phyloP scores from a whole-genome alignment of 257 asterid genomes.

The Thymus mandschuricus region DNA sequence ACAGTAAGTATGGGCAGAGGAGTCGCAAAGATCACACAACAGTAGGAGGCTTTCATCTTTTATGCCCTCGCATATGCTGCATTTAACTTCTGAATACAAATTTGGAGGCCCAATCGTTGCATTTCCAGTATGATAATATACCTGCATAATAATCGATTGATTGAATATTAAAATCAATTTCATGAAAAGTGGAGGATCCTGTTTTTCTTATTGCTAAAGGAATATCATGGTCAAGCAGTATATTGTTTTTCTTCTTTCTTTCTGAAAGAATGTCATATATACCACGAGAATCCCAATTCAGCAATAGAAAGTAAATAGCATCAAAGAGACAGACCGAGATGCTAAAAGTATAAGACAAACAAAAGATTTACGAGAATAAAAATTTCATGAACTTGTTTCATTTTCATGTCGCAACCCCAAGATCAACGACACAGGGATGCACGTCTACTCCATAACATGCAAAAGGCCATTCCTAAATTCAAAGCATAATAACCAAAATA shows the following conservation, averaged over 20 bases:
- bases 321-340: no score
- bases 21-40: constrained; percentile 78
- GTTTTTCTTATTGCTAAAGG: not conserved
- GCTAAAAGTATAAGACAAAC: no score
- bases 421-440: no score
- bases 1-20: constrained; percentile 70
- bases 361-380: no score
- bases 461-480: no score
- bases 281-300: no score
- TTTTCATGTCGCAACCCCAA: no score
- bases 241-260: not conserved
- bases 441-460: no score
- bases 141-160: constrained; percentile 43
- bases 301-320: no score
- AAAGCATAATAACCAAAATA: no score
- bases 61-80: constrained; percentile 52
- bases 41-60: constrained; percentile 60
- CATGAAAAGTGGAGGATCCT: not conserved
- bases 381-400: no score
- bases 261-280: not conserved
- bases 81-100: constrained; percentile 50
- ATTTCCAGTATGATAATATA: constrained; percentile 51
- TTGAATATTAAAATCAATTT: not conserved
- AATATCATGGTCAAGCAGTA: not conserved
- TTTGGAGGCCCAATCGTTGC: constrained; percentile 50